Conservation (phyloP, 441 rosid genomes). For the Mallotus repandus region DNA sequence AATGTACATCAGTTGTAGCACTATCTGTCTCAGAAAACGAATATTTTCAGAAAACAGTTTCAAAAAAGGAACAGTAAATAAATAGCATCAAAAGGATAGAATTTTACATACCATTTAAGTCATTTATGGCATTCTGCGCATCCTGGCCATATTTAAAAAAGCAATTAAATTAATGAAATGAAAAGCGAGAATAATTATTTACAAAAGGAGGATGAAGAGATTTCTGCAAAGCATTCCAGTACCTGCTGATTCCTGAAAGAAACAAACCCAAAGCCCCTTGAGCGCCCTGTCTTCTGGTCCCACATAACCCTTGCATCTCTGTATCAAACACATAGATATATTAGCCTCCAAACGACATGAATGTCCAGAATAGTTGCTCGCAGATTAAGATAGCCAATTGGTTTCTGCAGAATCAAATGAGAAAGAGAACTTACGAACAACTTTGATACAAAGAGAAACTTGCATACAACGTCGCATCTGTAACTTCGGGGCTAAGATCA, state of each 20-base stretch:
- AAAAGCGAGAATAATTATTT: neutral
- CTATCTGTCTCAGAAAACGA: neutral
- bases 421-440: conserved; percentile 63
- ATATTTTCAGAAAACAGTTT: too few relatives aligned
- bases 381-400: neutral
- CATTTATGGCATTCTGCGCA: conserved; percentile 81
- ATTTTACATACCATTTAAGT: conserved; percentile 54
- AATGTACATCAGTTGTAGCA: neutral
- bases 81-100: neutral
- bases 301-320: conserved; percentile 97
- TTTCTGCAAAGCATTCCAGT: conserved; percentile 1
- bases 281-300: conserved; percentile 94
- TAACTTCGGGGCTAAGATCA: conserved; percentile 91
- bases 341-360: conserved; percentile 12
- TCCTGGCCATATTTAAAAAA: conserved; percentile 44
- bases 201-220: neutral
- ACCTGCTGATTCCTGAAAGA: conserved; percentile 84
- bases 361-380: neutral
- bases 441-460: conserved; percentile 60
- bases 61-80: neutral
- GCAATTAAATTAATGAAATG: neutral
- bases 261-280: conserved; percentile 90
- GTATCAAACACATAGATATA: conserved; percentile 5
- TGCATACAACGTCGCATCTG: conserved; percentile 73
- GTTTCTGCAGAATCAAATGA: conserved; percentile 8